Base-by-base conservation (phyloP, 2,329 filamentous ascomycete genomes). In the Seiridium cupressi region DNA sequence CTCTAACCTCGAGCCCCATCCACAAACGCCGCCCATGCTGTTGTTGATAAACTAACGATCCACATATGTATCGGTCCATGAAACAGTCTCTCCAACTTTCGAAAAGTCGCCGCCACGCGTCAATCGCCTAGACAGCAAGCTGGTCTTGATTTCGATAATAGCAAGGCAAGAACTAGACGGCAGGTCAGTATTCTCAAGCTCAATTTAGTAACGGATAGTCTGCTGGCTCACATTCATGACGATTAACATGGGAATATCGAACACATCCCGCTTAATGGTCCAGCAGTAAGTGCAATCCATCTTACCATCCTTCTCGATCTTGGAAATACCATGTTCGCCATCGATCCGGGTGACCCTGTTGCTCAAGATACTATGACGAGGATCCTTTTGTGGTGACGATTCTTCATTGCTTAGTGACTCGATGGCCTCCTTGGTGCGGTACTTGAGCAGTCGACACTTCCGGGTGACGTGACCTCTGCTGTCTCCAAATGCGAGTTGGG, bases 211-310 rank as follows among this genome's bases (percentile, higher is more conserved):
- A 7, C 2, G 11, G 51, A 10, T 36, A 6, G 26, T 34, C 10
- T 5, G 26, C 34, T 58, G 7, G 89, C 93, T 89, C 75, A 97
- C 95, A 79, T 97, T 97, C 81, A 98, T 94, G 71, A 97, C 91
- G 75, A 98, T 96, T 79, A 98, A 83, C 92, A 97, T 97, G 31
- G 95, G 95, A 75, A 98, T 97, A 78, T 98, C 94, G 78, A 98
- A 98, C 46, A 95, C 92, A 75, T 99, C 95, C 64, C 94, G 84
- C 79, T 97, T 97, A 63, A 98, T 93, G 64, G 92, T 94, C 93
- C 94, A 98, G 79, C 92, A 96, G 77, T 96, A 97, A 69, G 91
- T 93, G 79, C 93, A 97, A 72, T 96, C 91, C 60, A 98, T 90
- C 76, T 95, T 93, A 58, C 93, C 94, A 70, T 96, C 93, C 72